phyloP scores from a whole-genome alignment of 345 rosid species.

The Salix udensis region DNA sequence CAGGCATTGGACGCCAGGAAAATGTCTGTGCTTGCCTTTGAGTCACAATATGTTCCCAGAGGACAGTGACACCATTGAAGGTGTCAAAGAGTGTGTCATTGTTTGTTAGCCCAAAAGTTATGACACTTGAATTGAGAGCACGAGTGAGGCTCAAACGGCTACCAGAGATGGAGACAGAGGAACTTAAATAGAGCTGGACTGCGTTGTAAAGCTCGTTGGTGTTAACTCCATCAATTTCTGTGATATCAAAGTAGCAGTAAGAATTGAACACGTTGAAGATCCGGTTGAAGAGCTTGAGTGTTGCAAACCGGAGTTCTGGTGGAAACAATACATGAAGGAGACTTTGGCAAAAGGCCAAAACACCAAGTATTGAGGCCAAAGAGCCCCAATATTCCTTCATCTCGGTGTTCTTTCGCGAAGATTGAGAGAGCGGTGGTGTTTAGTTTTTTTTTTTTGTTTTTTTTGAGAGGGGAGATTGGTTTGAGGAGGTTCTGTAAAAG shows the following conservation, averaged over 20 bases:
- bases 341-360: conserved; percentile 77
- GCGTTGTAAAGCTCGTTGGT: conserved; percentile 99
- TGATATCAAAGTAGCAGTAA: conserved; percentile 84
- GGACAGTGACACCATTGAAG: conserved; percentile 51
- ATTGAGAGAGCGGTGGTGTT: not conserved
- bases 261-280: conserved; percentile 53
- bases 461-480: conserved; percentile 10
- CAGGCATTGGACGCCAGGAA: conserved; percentile 89
- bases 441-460: not conserved
- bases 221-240: conserved; percentile 94
- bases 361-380: conserved; percentile 71
- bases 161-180: conserved; percentile 62
- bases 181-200: conserved; percentile 89
- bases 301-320: conserved; percentile 77
- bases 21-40: conserved; percentile 72
- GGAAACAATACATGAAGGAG: conserved; percentile 69
- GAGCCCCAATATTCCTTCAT: conserved; percentile 89
- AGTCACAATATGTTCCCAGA: conserved; percentile 91
- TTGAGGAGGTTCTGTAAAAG: not conserved
- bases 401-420: not conserved
- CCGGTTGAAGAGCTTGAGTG: conserved; percentile 51
- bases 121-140: conserved; percentile 75
- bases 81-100: conserved; percentile 74
- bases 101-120: conserved; percentile 78
- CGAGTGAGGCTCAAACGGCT: conserved; percentile 87